These are phyloP conservation scores for Xylariaceae sp. DNA, from an alignment of 2,329 filamentous ascomycete genomes.

Conservation along the genomic window DNA sequence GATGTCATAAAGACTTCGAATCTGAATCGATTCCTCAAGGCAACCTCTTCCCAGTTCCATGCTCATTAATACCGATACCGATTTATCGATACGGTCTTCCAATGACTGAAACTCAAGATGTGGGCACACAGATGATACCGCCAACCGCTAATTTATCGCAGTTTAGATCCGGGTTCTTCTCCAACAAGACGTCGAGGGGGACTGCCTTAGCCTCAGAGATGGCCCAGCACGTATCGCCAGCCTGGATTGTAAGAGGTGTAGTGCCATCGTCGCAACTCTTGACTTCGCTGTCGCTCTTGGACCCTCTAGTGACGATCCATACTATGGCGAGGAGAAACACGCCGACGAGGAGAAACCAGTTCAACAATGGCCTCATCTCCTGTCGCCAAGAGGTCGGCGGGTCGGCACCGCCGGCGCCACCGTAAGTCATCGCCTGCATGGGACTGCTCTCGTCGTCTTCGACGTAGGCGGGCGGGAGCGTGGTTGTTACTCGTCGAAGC, in stretches of 20 bases:
- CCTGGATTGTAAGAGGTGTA: constrained; percentile 36
- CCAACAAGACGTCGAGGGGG: constrained; percentile 41
- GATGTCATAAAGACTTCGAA: no score
- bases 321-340: constrained; percentile 46
- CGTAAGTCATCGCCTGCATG: constrained; percentile 19
- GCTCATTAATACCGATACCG: neutral
- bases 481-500: constrained; percentile 29
- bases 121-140: constrained; percentile 41
- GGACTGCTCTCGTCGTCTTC: constrained; percentile 22
- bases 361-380: constrained; percentile 50
- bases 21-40: no score
- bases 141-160: constrained; percentile 43
- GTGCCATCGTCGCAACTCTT: constrained; percentile 29
- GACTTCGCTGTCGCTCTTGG: constrained; percentile 19
- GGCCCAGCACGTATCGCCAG: constrained; percentile 49
- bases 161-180: constrained; percentile 41
- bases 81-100: neutral
- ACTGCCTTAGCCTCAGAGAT: constrained; percentile 41
- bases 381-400: constrained; percentile 42
- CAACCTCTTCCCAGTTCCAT: no score
- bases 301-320: constrained; percentile 40
- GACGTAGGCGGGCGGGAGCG: constrained; percentile 18
- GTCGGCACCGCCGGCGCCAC: constrained; percentile 4
- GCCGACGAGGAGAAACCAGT: constrained; percentile 51
- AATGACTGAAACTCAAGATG: neutral